These are phyloP conservation scores for Cryptococcus depauperatus DNA, from an alignment of 1,284 basidiomycete species.

Conservation along the genomic window DNA sequence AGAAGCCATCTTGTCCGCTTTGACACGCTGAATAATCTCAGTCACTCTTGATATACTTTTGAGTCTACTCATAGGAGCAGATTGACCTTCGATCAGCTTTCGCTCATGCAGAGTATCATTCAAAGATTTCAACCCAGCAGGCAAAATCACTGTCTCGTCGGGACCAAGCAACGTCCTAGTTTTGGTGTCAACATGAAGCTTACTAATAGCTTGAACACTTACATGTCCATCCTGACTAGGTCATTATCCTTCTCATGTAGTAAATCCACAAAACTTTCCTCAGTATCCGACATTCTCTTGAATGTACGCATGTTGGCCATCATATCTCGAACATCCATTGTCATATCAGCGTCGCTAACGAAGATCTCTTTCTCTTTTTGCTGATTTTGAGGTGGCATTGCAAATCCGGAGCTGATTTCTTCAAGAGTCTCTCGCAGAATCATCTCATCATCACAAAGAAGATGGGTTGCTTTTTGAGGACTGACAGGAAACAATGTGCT, in stretches of 20 bases:
- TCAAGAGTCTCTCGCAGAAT: conserved; percentile 8
- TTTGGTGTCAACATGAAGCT: neutral
- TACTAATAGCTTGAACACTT: conserved; percentile 6
- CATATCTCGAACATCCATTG: conserved; percentile 30
- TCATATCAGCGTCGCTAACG: conserved; percentile 17
- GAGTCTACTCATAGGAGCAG: conserved; percentile 4
- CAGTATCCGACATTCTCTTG: conserved; percentile 28
- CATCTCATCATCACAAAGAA: conserved; percentile 11
- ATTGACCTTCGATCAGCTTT: neutral
- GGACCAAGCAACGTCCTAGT: conserved; percentile 13
- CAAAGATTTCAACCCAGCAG: conserved; percentile 4
- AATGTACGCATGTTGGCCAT: conserved; percentile 26
- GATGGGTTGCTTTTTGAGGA: conserved; percentile 14
- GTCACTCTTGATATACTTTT: conserved; percentile 14
- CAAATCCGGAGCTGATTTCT: conserved; percentile 8
- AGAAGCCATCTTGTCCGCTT: conserved; percentile 3
- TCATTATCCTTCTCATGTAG: conserved; percentile 16
- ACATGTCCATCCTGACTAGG: conserved; percentile 16
- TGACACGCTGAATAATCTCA: conserved; percentile 14
- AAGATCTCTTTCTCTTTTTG: too few relatives aligned
- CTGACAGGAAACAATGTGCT: conserved; percentile 19
- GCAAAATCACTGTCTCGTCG: conserved; percentile 12
- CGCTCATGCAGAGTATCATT: neutral
- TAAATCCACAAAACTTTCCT: conserved; percentile 38
- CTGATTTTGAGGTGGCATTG: neutral